phyloP scores from a whole-genome alignment of 306 rosid species.

The Cucumis hystrix region DNA sequence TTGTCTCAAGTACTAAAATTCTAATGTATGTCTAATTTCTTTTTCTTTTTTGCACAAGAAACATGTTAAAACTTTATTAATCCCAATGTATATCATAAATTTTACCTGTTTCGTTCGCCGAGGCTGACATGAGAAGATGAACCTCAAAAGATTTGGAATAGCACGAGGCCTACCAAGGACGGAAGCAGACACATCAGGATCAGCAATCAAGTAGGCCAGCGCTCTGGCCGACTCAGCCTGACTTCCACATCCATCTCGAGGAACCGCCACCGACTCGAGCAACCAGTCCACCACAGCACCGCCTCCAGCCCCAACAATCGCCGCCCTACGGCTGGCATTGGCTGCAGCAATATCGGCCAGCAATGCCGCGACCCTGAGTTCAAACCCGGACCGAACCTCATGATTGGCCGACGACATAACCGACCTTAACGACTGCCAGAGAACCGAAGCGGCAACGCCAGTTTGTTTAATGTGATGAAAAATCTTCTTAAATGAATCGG shows the following conservation, averaged over 20 bases:
- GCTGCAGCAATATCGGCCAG: constrained; percentile 84
- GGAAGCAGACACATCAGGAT: constrained; percentile 61
- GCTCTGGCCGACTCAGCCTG: constrained; percentile 97
- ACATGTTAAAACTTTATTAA: not conserved
- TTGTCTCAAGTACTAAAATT: not conserved
- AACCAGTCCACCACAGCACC: constrained; percentile 96
- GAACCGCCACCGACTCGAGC: constrained; percentile 73
- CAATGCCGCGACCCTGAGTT: constrained; percentile 80
- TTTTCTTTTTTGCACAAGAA: not conserved
- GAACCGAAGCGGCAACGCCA: constrained; percentile 63
- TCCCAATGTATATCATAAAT: not conserved
- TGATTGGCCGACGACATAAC: constrained; percentile 82
- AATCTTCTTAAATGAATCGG: constrained; percentile 34
- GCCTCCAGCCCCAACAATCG: constrained; percentile 78
- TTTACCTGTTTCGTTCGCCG: constrained; percentile 56
- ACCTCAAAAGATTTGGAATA: constrained; percentile 71
- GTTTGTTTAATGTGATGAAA: constrained; percentile 60
- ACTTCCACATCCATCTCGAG: constrained; percentile 46
- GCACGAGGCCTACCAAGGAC: constrained; percentile 82
- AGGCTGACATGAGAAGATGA: constrained; percentile 88
- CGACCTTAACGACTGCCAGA: constrained; percentile 78
- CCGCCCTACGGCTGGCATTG: constrained; percentile 62
- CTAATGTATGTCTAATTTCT: not conserved
- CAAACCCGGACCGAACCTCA: constrained; percentile 85
- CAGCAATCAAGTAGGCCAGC: constrained; percentile 75